phyloP scores from a whole-genome alignment of 2,329 filamentous ascomycete genomes.

The Exophiala mesophila region DNA sequence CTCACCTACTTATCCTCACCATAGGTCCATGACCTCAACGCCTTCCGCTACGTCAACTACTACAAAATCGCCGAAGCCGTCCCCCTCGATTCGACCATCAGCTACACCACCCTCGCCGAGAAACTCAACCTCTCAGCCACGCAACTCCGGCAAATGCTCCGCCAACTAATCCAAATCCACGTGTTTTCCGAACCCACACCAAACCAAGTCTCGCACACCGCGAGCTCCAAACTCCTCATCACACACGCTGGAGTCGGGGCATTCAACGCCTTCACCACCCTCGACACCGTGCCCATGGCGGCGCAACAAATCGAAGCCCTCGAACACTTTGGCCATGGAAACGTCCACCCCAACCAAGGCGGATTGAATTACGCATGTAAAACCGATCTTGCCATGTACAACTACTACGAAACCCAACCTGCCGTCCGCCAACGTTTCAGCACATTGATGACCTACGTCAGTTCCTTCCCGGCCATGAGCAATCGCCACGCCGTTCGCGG shows the following conservation, averaged over 20 bases:
- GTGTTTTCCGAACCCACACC: slow-evolving; percentile 19
- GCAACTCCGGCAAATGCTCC: slow-evolving; percentile 19
- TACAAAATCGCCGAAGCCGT: slow-evolving; percentile 17
- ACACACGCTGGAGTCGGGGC: slow-evolving; percentile 12
- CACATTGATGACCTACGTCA: slow-evolving; percentile 17
- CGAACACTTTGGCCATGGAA: slow-evolving; percentile 25
- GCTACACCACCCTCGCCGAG: slow-evolving; percentile 16
- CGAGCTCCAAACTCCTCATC: slow-evolving; percentile 15
- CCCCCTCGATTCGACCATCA: slow-evolving; percentile 15
- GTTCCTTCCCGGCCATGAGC: slow-evolving; percentile 13
- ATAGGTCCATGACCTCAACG: slow-evolving; percentile 21
- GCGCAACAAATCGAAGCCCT: slow-evolving; percentile 26
- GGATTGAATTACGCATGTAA: slow-evolving; percentile 30
- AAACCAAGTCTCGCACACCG: slow-evolving; percentile 19
- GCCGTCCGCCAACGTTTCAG: slow-evolving; percentile 13
- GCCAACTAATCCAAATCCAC: slow-evolving; percentile 19
- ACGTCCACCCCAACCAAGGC: slow-evolving; percentile 23
- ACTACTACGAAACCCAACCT: slow-evolving; percentile 16
- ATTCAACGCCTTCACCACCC: slow-evolving; percentile 13
- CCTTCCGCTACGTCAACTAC: slow-evolving; percentile 17
- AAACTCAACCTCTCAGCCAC: slow-evolving; percentile 10
- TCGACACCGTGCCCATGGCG: slow-evolving; percentile 17
- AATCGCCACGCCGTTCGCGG: slow-evolving; percentile 13
- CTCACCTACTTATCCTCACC: background rate
- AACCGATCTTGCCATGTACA: slow-evolving; percentile 32